phyloP scores from a whole-genome alignment of 2,329 filamentous ascomycete species.

The Achaetomium macrosporum region DNA sequence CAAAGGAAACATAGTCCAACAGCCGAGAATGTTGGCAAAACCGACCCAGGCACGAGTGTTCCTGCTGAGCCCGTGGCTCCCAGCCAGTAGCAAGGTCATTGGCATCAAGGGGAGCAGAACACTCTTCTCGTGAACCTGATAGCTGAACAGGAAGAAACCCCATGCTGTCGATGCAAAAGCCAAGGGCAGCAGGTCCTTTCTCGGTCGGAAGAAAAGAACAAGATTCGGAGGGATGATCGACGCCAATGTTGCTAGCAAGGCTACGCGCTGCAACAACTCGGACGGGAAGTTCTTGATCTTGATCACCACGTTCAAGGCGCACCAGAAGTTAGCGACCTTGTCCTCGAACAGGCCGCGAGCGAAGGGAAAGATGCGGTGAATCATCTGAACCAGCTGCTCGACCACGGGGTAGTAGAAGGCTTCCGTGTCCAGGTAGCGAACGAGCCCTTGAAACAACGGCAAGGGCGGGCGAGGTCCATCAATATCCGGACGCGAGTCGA shows the following conservation, averaged over 20 bases:
- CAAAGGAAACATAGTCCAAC: constrained; percentile 91
- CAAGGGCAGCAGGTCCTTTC: constrained; percentile 69
- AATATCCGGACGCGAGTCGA: constrained; percentile 51
- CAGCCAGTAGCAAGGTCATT: constrained; percentile 81
- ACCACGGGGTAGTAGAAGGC: constrained; percentile 68
- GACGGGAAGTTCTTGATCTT: constrained; percentile 75
- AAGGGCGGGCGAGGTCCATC: constrained; percentile 56
- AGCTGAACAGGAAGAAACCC: constrained; percentile 97
- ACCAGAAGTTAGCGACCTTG: constrained; percentile 99
- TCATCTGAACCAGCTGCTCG: constrained; percentile 73
- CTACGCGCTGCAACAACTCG: constrained; percentile 66
- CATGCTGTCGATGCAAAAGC: constrained; percentile 81
- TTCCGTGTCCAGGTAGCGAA: constrained; percentile 53
- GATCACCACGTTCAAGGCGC: constrained; percentile 79
- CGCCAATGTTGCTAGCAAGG: constrained; percentile 66
- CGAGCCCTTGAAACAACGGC: constrained; percentile 54
- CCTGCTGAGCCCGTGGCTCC: constrained; percentile 69
- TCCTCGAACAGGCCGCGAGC: constrained; percentile 95
- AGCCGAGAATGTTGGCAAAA: constrained; percentile 85
- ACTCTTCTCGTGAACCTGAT: constrained; percentile 98
- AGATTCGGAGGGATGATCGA: constrained; percentile 75
- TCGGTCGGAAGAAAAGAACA: constrained; percentile 72
- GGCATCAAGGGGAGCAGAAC: constrained; percentile 86
- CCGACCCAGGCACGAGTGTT: constrained; percentile 83
- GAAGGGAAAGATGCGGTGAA: constrained; percentile 95